A percentile compares a stretch with the other conserved stretches of the same genome.
Evolutionary conservation across 2,329 filamentous ascomycete genomes (phyloP).

Genomic region (Aspergillus flavus): DNA sequence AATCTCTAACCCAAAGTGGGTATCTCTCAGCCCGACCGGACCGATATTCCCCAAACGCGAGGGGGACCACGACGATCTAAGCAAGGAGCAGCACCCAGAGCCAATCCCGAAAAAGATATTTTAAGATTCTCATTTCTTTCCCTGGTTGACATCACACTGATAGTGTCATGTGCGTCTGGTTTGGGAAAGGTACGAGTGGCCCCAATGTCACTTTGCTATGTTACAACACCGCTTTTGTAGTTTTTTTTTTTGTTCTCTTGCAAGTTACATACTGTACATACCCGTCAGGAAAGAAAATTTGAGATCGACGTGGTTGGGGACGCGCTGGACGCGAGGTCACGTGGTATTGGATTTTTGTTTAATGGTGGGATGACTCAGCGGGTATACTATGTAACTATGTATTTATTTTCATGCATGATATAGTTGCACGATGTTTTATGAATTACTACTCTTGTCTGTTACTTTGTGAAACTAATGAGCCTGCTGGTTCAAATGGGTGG

Average conservation of each 20-base stretch:
- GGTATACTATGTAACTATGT: too few relatives aligned
- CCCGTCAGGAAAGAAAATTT: not conserved
- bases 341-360: not conserved
- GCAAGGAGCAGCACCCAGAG: not conserved
- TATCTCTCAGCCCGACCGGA: not conserved
- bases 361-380: not conserved
- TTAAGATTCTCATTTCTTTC: not conserved
- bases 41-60: not conserved
- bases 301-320: not conserved
- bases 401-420: too few relatives aligned
- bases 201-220: not conserved
- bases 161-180: not conserved
- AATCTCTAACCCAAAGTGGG: not conserved
- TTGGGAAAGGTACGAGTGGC: not conserved
- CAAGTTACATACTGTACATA: not conserved
- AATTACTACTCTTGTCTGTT: not conserved
- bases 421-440: not conserved
- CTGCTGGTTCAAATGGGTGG: constrained; percentile 43
- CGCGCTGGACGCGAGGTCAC: constrained; percentile 10
- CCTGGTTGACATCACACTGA: not conserved
- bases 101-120: not conserved
- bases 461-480: constrained; percentile 4
- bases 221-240: not conserved
- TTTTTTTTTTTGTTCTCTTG: not conserved
- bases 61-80: not conserved